These are phyloP conservation scores for Fusarium domesticum DNA, from an alignment of 2,329 filamentous ascomycete genomes.

Conservation along the genomic window DNA sequence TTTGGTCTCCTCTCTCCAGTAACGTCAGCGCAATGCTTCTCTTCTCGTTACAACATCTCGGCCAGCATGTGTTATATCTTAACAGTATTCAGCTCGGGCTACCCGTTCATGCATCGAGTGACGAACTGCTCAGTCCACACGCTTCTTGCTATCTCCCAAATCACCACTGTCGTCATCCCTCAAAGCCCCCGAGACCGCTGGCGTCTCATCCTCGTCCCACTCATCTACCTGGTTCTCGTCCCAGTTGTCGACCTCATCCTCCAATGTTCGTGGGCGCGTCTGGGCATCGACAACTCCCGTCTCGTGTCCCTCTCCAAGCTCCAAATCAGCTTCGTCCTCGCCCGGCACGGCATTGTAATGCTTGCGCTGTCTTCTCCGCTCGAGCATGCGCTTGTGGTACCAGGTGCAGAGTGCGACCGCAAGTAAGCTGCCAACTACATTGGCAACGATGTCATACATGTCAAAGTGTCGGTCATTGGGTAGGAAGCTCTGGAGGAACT, in stretches of 20 bases:
- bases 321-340: slow-evolving; percentile 64
- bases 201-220: slow-evolving; percentile 53
- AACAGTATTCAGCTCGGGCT: slow-evolving; percentile 1
- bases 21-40: neutral
- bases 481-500: slow-evolving; percentile 71
- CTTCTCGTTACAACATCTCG: neutral
- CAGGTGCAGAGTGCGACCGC: slow-evolving; percentile 75
- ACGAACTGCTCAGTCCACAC: slow-evolving; percentile 29
- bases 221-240: slow-evolving; percentile 72
- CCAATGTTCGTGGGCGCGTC: slow-evolving; percentile 47
- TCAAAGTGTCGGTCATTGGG: slow-evolving; percentile 73
- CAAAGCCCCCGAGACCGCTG: slow-evolving; percentile 15
- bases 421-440: slow-evolving; percentile 72
- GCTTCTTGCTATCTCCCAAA: slow-evolving; percentile 33
- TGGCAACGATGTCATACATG: slow-evolving; percentile 81
- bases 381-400: slow-evolving; percentile 96
- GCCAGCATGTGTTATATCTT: neutral
- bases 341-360: slow-evolving; percentile 69
- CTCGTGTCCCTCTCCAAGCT: slow-evolving; percentile 72
- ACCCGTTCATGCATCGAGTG: neutral
- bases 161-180: slow-evolving; percentile 27
- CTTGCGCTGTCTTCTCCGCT: slow-evolving; percentile 73
- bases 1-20: no score
- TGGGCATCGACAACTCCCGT: slow-evolving; percentile 54
- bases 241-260: slow-evolving; percentile 89